phyloP scores from a whole-genome alignment of 352 stramenopile species.

The Phytophthora europaea region DNA sequence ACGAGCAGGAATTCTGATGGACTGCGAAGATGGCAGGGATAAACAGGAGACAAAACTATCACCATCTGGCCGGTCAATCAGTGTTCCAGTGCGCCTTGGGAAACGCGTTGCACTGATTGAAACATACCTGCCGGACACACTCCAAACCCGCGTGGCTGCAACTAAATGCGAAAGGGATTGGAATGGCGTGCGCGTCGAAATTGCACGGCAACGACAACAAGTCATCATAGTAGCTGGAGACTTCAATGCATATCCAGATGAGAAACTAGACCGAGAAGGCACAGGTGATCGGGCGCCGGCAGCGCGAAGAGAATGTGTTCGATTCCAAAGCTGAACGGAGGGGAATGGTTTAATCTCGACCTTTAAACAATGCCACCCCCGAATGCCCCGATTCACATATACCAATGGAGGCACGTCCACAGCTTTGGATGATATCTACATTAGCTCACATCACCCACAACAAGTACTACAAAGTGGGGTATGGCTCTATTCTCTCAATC shows the following conservation, averaged over 20 bases:
- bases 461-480: not conserved
- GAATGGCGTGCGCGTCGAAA: not conserved
- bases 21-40: not conserved
- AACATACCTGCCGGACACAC: not conserved
- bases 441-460: not conserved
- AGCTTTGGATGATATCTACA: not conserved
- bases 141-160: not conserved
- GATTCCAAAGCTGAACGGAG: not conserved
- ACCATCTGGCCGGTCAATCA: not conserved
- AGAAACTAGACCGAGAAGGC: not conserved
- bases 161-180: not conserved
- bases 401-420: not conserved
- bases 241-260: not conserved
- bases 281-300: not conserved
- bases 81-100: not conserved
- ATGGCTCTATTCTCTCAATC: not conserved
- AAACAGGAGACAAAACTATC: not conserved
- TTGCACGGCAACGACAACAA: not conserved
- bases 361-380: not conserved
- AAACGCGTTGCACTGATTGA: not conserved
- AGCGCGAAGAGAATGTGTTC: not conserved
- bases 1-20: not conserved
- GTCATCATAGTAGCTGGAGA: not conserved
- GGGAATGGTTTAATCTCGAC: not conserved
- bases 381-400: not conserved